Percentiles rank a stretch among this genome's conserved stretches.
These are phyloP conservation scores for Aspergillus cavernicola DNA, from an alignment of 495 filamentous ascomycete genomes.

Conservation along the genomic window DNA sequence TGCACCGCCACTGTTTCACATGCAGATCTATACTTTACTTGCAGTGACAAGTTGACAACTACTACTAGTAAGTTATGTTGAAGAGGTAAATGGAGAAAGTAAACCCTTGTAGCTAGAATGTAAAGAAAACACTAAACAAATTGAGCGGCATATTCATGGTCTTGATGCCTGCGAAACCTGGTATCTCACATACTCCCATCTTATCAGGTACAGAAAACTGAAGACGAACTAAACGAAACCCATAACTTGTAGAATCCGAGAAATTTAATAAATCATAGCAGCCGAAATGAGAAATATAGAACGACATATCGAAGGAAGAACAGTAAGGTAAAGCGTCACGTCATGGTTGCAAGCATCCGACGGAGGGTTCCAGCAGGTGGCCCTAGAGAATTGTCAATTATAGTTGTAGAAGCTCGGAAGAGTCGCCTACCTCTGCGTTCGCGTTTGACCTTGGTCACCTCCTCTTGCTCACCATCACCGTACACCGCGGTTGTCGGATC, in stretches of 20 bases:
- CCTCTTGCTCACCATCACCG: slow-evolving; percentile 46
- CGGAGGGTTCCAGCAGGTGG: slow-evolving; percentile 62
- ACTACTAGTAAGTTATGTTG: no score
- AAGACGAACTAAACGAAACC: neutral
- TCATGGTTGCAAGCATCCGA: slow-evolving; percentile 75
- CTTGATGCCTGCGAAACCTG: neutral
- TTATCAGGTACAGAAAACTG: neutral
- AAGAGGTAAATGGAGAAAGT: no score
- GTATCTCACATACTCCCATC: slow-evolving; percentile 5
- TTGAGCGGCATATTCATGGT: neutral
- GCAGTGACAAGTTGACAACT: no score
- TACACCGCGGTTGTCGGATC: slow-evolving; percentile 31
- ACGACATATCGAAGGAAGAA: neutral
- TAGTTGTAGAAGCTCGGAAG: slow-evolving; percentile 35
- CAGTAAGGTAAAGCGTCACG: slow-evolving; percentile 32
- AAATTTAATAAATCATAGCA: no score
- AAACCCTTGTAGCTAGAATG: neutral
- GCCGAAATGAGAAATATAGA: no score
- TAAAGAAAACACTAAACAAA: neutral
- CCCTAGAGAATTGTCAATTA: slow-evolving; percentile 31
- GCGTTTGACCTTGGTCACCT: slow-evolving; percentile 65
- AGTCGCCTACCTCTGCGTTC: slow-evolving; percentile 84
- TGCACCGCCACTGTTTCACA: slow-evolving; percentile 16
- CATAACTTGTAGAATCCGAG: no score
- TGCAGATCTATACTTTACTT: no score